Conservation (phyloP, 2,329 filamentous ascomycete species). For the Calonectria pseudoturangicola region DNA sequence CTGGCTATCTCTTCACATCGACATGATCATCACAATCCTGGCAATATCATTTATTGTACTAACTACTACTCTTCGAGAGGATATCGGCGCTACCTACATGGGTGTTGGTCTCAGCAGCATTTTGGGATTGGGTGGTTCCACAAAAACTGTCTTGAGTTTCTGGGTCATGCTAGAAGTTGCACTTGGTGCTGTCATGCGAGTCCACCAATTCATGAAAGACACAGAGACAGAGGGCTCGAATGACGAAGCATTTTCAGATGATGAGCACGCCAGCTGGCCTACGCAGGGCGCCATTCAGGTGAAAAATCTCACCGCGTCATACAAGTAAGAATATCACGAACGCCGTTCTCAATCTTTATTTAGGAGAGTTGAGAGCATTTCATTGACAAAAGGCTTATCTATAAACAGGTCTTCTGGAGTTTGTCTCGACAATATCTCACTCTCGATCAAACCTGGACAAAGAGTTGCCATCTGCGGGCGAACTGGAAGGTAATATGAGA, state of each 20-base stretch:
- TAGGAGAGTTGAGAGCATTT: not conserved
- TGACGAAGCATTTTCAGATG: not conserved
- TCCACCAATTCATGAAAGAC: constrained; percentile 51
- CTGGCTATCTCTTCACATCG: constrained; percentile 70
- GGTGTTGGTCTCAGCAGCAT: constrained; percentile 53
- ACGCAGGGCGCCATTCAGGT: constrained; percentile 52
- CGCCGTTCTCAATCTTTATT: not conserved
- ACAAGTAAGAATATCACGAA: constrained; percentile 41
- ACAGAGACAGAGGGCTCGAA: constrained; percentile 45
- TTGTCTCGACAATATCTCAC: constrained; percentile 49
- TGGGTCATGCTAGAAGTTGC: constrained; percentile 60
- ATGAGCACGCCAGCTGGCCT: constrained; percentile 51
- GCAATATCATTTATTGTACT: constrained; percentile 57
- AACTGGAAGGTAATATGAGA: constrained; percentile 51
- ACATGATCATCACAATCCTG: constrained; percentile 60
- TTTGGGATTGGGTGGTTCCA: constrained; percentile 51
- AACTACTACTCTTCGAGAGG: constrained; percentile 55
- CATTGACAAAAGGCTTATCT: not conserved
- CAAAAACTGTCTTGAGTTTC: constrained; percentile 51
- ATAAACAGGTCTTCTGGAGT: constrained; percentile 23
- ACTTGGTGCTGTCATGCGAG: constrained; percentile 52
- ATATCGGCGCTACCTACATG: constrained; percentile 46
- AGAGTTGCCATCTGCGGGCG: constrained; percentile 60
- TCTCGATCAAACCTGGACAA: constrained; percentile 54
- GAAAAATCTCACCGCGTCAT: constrained; percentile 53